Conservation (phyloP, 306 rosid genomes). For the Urtica urens region DNA sequence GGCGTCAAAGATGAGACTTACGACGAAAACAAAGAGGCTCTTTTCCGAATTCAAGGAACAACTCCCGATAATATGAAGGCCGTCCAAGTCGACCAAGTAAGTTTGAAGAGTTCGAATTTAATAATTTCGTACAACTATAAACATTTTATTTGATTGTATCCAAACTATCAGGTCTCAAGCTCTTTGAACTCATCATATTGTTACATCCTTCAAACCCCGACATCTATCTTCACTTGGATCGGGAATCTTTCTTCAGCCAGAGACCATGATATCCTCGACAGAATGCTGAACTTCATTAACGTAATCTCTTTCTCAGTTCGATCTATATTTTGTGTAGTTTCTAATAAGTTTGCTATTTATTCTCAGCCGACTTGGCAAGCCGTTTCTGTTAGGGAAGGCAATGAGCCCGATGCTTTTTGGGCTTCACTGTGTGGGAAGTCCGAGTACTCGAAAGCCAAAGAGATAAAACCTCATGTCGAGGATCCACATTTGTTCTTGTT, state of each 20-base stretch:
- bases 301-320: constrained; percentile 22
- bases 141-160: constrained; percentile 12
- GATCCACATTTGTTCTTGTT: constrained; percentile 76
- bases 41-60: constrained; percentile 82
- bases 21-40: constrained; percentile 47
- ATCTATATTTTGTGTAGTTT: neutral
- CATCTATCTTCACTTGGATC: constrained; percentile 73
- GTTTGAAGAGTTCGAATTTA: constrained; percentile 18
- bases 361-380: constrained; percentile 73
- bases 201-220: constrained; percentile 62
- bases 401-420: constrained; percentile 78
- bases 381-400: constrained; percentile 84
- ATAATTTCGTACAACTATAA: neutral
- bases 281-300: constrained; percentile 61
- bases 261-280: constrained; percentile 85
- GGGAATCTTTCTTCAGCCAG: constrained; percentile 65
- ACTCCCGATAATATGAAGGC: constrained; percentile 75
- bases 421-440: constrained; percentile 58
- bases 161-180: constrained; percentile 71
- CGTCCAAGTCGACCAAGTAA: constrained; percentile 76
- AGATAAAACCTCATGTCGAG: constrained; percentile 52
- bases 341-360: neutral
- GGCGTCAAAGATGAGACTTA: constrained; percentile 50
- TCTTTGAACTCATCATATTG: constrained; percentile 89
- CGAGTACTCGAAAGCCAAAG: constrained; percentile 67